Conservation (phyloP, 352 stramenopile species). For the Blastocystis sp. region DNA sequence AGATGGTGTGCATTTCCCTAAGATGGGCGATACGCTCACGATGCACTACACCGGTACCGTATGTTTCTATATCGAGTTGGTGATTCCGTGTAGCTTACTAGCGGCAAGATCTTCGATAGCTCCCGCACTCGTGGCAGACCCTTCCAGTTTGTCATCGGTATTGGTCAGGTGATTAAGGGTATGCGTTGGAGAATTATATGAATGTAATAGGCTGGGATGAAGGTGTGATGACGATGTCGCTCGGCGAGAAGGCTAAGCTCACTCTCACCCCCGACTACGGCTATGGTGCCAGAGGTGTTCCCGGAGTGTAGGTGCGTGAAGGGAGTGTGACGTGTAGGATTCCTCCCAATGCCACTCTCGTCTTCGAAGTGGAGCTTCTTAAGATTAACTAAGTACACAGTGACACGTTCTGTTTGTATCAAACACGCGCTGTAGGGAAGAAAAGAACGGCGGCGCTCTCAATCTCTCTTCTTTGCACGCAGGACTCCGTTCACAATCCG, state of each 20-base stretch:
- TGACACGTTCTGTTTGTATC: too few relatives aligned
- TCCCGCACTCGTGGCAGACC: conserved; percentile 82
- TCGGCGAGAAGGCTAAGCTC: conserved; percentile 76
- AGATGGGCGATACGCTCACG: conserved; percentile 69
- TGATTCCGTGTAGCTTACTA: conserved; percentile 32
- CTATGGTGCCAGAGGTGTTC: conserved; percentile 75
- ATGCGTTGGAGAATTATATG: neutral
- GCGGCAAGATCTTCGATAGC: conserved; percentile 90
- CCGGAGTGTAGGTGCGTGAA: conserved; percentile 38
- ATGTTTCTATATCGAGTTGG: neutral
- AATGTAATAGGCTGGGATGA: conserved; percentile 72
- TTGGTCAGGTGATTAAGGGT: conserved; percentile 81
- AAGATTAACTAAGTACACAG: conserved; percentile 73
- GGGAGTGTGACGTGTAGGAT: conserved; percentile 74
- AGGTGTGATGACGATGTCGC: conserved; percentile 73
- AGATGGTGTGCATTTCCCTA: conserved; percentile 72
- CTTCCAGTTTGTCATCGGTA: conserved; percentile 82
- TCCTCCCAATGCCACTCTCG: conserved; percentile 76
- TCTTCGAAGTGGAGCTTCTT: conserved; percentile 78
- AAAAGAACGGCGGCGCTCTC: neutral
- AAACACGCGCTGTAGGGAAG: neutral
- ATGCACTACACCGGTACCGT: conserved; percentile 74
- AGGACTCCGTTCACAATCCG: too few relatives aligned
- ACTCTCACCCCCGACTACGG: conserved; percentile 76
- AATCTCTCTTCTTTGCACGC: too few relatives aligned